These are phyloP conservation scores for Candida glucosophila DNA, from an alignment of 1,139 yeast species.

Conservation along the genomic window DNA sequence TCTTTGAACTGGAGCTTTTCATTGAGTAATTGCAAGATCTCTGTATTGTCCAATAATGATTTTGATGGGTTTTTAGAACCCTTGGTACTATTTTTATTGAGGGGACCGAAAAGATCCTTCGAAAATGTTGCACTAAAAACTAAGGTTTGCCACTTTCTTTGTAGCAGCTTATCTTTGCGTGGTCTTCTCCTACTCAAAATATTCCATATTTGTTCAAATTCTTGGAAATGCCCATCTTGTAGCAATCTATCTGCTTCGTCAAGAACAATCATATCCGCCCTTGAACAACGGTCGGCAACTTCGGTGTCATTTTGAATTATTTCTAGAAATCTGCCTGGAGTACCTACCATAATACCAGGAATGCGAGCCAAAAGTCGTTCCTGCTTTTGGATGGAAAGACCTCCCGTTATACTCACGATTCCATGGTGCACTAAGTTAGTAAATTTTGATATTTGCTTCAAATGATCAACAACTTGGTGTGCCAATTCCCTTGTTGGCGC, in stretches of 20 bases:
- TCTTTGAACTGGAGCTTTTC: conserved; percentile 54
- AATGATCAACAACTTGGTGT: conserved; percentile 82
- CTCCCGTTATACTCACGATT: conserved; percentile 85
- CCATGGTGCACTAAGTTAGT: conserved; percentile 50
- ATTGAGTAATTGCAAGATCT: conserved; percentile 46
- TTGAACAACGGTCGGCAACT: conserved; percentile 48
- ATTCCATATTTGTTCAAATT: conserved; percentile 74
- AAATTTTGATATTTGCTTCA: conserved; percentile 51
- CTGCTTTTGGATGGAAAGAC: conserved; percentile 88
- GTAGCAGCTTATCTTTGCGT: conserved; percentile 12
- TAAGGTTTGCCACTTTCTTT: conserved; percentile 73
- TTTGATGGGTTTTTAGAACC: conserved; percentile 18
- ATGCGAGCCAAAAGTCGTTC: conserved; percentile 65
- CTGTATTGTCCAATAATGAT: conserved; percentile 41
- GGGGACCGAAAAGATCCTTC: conserved; percentile 68
- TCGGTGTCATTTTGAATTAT: conserved; percentile 56
- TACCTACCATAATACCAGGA: conserved; percentile 84
- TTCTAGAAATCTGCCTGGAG: conserved; percentile 92
- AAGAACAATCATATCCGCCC: conserved; percentile 64
- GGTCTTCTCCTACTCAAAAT: conserved; percentile 35
- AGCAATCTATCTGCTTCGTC: conserved; percentile 97
- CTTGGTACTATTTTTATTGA: conserved; percentile 35
- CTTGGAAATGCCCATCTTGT: conserved; percentile 95
- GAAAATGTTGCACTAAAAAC: conserved; percentile 95
- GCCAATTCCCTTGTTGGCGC: conserved; percentile 97